Conservation (phyloP, 345 rosid genomes). For the Lenwebbia sp. region DNA sequence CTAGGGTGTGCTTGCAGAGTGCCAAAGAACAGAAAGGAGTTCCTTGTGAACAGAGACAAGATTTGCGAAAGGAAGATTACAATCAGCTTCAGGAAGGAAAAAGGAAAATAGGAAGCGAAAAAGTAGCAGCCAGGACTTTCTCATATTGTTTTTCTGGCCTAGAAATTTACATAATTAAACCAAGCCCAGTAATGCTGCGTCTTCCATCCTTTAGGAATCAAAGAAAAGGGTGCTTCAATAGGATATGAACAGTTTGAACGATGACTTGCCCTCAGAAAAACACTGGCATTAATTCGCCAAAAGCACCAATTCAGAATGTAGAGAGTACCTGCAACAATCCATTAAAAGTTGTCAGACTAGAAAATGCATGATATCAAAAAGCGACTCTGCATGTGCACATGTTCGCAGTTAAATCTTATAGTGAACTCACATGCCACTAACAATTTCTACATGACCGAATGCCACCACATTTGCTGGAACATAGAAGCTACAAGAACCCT, state of each 20-base stretch:
- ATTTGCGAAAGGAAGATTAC: not conserved
- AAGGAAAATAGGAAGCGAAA: not conserved
- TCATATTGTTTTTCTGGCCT: not conserved
- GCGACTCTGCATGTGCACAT: not conserved
- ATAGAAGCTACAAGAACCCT: not conserved
- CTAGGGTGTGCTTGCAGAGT: not conserved
- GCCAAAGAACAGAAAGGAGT: not conserved
- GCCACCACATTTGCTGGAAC: not conserved
- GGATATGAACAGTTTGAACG: not conserved
- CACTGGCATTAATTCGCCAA: not conserved
- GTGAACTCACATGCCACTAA: not conserved
- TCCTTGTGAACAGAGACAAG: not conserved
- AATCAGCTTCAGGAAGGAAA: not conserved
- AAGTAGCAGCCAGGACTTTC: not conserved
- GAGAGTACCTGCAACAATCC: not conserved
- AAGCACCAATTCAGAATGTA: slow-evolving; percentile 1
- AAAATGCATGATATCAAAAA: not conserved
- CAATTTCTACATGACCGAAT: not conserved
- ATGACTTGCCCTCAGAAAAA: not conserved
- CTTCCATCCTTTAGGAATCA: not conserved
- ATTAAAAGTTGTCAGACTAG: not conserved
- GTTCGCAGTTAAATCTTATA: not conserved
- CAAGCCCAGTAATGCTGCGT: not conserved
- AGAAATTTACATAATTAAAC: slow-evolving; percentile 6
- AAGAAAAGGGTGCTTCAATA: slow-evolving; percentile 1